Evolutionary conservation across 139 green algal species (phyloP).

Genomic region (Mesotaenium endlicherianum): DNA sequence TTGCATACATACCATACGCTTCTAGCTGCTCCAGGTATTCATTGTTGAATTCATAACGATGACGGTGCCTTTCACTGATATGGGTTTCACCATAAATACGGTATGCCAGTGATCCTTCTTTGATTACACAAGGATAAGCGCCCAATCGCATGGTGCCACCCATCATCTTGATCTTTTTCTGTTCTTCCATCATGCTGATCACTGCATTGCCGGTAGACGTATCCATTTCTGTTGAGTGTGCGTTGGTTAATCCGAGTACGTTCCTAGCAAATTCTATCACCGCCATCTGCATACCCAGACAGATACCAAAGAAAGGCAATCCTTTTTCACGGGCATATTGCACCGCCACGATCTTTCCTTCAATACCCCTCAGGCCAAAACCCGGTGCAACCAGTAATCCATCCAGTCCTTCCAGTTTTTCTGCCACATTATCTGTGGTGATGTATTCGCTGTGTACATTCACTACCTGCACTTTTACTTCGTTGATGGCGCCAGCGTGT

Average conservation of each 20-base stretch:
- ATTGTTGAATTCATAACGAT: conserved; percentile 17
- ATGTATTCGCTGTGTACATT: no score
- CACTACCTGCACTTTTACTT: background rate
- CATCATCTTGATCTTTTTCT: background rate
- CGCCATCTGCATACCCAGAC: conserved; percentile 92
- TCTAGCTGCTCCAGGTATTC: background rate
- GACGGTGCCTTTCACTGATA: conserved; percentile 25
- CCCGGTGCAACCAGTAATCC: conserved; percentile 90
- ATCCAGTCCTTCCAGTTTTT: conserved; percentile 58
- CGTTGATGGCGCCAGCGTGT: background rate
- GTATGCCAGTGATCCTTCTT: background rate
- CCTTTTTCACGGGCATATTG: conserved; percentile 74
- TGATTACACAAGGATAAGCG: background rate
- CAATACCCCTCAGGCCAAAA: conserved; percentile 83
- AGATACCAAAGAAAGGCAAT: conserved; percentile 93
- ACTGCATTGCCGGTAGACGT: background rate
- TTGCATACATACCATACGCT: background rate
- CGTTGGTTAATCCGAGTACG: conserved; percentile 75
- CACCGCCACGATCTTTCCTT: conserved; percentile 88
- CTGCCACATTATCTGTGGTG: no score
- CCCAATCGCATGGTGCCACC: background rate
- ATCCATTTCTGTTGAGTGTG: conserved; percentile 86
- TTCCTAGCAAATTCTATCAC: conserved; percentile 95
- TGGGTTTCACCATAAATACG: background rate
- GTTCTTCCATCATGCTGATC: background rate